phyloP scores from a whole-genome alignment of 2,329 filamentous ascomycete genomes.

The Akanthomyces muscarius region DNA sequence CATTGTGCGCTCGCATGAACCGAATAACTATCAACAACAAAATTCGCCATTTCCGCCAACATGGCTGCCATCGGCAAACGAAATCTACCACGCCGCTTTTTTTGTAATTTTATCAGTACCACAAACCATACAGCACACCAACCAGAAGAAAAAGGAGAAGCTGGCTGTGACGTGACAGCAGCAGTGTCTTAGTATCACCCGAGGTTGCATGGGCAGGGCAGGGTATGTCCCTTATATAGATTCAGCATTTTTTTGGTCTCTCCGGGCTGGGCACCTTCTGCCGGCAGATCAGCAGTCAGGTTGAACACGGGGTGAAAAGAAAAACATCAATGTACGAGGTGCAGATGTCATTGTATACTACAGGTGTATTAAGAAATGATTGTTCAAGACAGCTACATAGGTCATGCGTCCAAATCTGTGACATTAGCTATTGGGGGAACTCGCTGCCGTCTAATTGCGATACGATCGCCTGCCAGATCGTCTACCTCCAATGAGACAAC shows the following conservation, averaged over 20 bases:
- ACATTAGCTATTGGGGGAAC: no score
- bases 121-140: constrained; percentile 1
- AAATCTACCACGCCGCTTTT: constrained; percentile 1
- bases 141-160: constrained; percentile 12
- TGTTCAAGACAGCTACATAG: constrained; percentile 5
- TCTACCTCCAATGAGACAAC: constrained; percentile 19
- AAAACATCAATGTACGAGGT: constrained; percentile 12
- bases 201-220: constrained; percentile 16
- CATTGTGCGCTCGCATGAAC: neutral
- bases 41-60: neutral
- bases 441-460: neutral
- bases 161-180: constrained; percentile 12
- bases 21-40: neutral
- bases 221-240: constrained; percentile 14
- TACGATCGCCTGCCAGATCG: neutral
- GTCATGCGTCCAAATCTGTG: neutral
- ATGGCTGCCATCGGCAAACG: neutral
- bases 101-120: constrained; percentile 16
- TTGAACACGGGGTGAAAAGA: neutral
- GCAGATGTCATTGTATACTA: constrained; percentile 17
- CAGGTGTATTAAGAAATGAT: constrained; percentile 13
- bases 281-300: neutral
- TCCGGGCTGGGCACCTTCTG: neutral
- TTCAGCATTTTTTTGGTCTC: constrained; percentile 11
- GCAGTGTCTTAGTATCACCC: constrained; percentile 13